These are phyloP conservation scores for Nicotiana knightiana DNA, from an alignment of 257 asterid genomes.

Conservation along the genomic window DNA sequence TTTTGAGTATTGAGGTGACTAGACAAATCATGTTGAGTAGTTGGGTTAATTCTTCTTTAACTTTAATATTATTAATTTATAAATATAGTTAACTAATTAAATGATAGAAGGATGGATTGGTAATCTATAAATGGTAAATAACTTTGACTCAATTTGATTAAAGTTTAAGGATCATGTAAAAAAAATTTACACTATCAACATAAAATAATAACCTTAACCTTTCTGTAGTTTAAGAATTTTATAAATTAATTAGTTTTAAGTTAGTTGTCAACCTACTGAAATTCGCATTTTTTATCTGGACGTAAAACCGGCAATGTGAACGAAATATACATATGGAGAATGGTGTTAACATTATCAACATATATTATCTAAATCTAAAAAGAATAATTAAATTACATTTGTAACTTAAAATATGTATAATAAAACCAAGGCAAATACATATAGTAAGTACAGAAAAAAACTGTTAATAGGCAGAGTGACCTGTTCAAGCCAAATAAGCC, in stretches of 20 bases:
- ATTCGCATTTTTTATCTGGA: no score
- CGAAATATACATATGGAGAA: not conserved
- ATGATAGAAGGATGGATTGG: not conserved
- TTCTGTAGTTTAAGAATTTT: not conserved
- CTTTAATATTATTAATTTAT: no score
- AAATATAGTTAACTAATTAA: no score
- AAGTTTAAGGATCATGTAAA: not conserved
- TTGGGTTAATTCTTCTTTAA: no score
- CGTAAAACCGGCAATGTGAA: no score
- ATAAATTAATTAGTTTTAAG: no score
- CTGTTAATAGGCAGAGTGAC: not conserved
- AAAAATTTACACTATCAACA: no score
- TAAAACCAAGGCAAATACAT: not conserved
- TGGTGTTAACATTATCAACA: not conserved
- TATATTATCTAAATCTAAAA: not conserved
- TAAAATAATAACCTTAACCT: no score
- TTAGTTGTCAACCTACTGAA: not conserved
- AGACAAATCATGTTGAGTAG: no score
- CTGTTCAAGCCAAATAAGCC: slow-evolving; percentile 5
- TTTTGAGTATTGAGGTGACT: not conserved
- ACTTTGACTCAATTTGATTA: no score
- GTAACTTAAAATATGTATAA: not conserved
- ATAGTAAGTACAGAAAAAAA: not conserved
- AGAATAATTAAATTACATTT: not conserved
- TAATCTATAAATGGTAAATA: not conserved